These are phyloP conservation scores for Sphaerulina musiva DNA, from an alignment of 2,329 filamentous ascomycete genomes.

Conservation along the genomic window DNA sequence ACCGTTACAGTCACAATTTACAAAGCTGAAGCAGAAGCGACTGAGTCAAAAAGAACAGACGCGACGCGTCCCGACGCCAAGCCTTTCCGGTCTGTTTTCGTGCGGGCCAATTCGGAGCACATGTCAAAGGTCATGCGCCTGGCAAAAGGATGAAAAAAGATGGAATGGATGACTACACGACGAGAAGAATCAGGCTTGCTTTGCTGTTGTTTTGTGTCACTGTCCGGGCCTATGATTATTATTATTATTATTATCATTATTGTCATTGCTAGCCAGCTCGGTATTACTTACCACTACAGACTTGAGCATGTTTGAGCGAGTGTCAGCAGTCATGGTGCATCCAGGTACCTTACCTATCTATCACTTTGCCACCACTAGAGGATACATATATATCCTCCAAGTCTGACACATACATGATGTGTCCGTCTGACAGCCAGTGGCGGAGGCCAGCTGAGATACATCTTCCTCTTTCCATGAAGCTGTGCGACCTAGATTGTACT, in stretches of 20 bases:
- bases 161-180: slow-evolving; percentile 5
- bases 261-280: not conserved
- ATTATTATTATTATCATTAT: too few species aligned
- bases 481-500: not conserved
- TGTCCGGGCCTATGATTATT: not conserved
- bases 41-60: slow-evolving; percentile 1
- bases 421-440: slow-evolving; percentile 8
- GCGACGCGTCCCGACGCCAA: not conserved
- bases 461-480: slow-evolving; percentile 6
- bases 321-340: not conserved
- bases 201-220: not conserved
- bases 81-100: slow-evolving; percentile 6
- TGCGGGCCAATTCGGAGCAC: not conserved
- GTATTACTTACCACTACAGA: not conserved
- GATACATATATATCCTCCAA: too few species aligned
- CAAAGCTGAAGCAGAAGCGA: too few species aligned
- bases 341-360: too few species aligned
- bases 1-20: too few species aligned
- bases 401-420: slow-evolving; percentile 1
- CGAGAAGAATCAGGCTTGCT: slow-evolving; percentile 1
- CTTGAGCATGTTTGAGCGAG: not conserved
- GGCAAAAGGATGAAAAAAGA: not conserved
- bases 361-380: too few species aligned
- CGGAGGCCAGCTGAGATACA: slow-evolving; percentile 11
- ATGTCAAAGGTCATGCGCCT: not conserved